phyloP scores from a whole-genome alignment of 768 basidiomycete species.

The Asterophora lycoperdoides region DNA sequence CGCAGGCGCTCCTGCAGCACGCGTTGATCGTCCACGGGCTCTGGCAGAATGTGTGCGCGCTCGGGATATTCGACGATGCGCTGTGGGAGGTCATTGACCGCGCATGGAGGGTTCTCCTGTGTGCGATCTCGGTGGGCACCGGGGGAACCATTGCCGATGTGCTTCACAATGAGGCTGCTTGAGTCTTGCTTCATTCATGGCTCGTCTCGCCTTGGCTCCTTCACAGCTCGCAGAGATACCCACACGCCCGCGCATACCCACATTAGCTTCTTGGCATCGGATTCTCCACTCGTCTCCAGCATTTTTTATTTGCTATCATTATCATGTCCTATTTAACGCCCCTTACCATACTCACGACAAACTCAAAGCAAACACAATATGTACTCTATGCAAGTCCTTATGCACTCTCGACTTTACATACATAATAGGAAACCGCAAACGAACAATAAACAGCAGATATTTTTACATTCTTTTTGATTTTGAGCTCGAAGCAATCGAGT shows the following conservation, averaged over 20 bases:
- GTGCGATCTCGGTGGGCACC: constrained; percentile 51
- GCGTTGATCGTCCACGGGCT: constrained; percentile 61
- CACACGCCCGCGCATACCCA: neutral
- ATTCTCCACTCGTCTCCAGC: too few relatives aligned
- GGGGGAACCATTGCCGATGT: constrained; percentile 24
- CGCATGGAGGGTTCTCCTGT: constrained; percentile 65
- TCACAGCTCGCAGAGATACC: neutral
- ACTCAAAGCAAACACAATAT: too few relatives aligned
- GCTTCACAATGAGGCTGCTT: too few relatives aligned
- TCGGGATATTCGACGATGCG: constrained; percentile 63
- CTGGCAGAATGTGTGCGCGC: constrained; percentile 66
- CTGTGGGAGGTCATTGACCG: constrained; percentile 67
- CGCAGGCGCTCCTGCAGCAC: constrained; percentile 41
- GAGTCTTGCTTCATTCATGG: too few relatives aligned
- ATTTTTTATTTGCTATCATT: neutral
- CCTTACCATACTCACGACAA: neutral
- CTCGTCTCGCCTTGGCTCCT: too few relatives aligned
- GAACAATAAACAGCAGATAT: too few relatives aligned
- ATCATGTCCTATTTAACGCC: neutral
- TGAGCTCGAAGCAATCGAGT: too few relatives aligned
- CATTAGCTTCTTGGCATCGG: too few relatives aligned
- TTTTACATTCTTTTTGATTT: too few relatives aligned
- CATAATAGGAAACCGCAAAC: too few relatives aligned
- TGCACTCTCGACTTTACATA: neutral
- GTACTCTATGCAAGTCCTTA: neutral